Evolutionary conservation across 2,329 filamentous ascomycete species (phyloP).

Genomic region (Calonectria fujianensis): DNA sequence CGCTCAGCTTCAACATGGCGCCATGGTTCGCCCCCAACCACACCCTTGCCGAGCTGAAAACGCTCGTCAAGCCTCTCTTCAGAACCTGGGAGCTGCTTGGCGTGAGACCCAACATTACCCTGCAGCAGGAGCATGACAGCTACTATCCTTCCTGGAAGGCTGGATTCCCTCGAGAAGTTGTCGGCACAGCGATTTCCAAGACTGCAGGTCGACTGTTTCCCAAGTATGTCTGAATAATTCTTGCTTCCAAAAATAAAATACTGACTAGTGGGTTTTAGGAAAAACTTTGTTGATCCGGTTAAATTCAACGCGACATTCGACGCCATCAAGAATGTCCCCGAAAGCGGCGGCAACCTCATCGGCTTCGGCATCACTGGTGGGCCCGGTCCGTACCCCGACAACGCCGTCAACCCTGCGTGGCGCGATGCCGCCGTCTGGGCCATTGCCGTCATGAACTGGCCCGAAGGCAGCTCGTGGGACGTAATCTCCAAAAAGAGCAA

Average conservation of each 20-base stretch:
- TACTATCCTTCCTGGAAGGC: constrained; percentile 50
- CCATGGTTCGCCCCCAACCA: constrained; percentile 51
- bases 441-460: constrained; percentile 60
- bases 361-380: constrained; percentile 63
- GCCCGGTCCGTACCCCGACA: constrained; percentile 59
- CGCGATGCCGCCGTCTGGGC: constrained; percentile 63
- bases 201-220: constrained; percentile 52
- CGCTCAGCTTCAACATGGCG: constrained; percentile 45
- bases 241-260: neutral
- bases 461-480: constrained; percentile 41
- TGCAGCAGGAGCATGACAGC: constrained; percentile 46
- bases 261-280: constrained; percentile 18
- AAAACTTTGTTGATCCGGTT: constrained; percentile 45
- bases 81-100: constrained; percentile 40
- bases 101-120: constrained; percentile 29
- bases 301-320: constrained; percentile 59
- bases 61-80: constrained; percentile 42
- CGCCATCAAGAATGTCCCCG: constrained; percentile 62
- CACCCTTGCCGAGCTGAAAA: constrained; percentile 44
- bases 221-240: constrained; percentile 25
- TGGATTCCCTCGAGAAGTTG: constrained; percentile 45
- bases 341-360: constrained; percentile 64
- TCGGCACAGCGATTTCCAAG: constrained; percentile 43
- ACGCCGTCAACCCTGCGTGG: constrained; percentile 70
- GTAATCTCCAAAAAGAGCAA: constrained; percentile 44